Evolutionary conservation across 352 stramenopile species (phyloP).

Genomic region (Plasmopara halstedii): DNA sequence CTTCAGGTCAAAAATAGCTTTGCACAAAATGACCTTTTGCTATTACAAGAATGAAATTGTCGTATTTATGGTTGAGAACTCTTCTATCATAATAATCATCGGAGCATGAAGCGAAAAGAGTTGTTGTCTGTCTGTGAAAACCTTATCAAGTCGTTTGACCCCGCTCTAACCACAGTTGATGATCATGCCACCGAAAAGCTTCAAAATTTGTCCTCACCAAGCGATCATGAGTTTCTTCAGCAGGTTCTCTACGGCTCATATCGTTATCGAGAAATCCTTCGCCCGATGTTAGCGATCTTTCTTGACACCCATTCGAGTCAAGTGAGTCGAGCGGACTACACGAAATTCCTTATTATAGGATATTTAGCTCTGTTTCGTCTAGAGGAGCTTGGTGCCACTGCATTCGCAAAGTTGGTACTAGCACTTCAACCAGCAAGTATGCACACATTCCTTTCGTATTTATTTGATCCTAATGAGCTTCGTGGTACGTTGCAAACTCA

Average conservation of each 20-base stretch:
- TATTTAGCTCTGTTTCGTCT: constrained; percentile 88
- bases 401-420: constrained; percentile 55
- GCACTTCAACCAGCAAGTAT: constrained; percentile 80
- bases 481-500: constrained; percentile 60
- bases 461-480: constrained; percentile 68
- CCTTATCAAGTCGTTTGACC: constrained; percentile 74
- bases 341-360: constrained; percentile 85
- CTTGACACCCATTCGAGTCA: constrained; percentile 70
- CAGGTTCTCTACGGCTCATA: constrained; percentile 88
- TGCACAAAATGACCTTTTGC: no score
- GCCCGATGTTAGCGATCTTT: constrained; percentile 72
- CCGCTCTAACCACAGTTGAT: constrained; percentile 63
- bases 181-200: constrained; percentile 67
- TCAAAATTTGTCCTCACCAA: constrained; percentile 20
- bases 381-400: constrained; percentile 65
- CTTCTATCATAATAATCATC: no score
- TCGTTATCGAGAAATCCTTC: constrained; percentile 82
- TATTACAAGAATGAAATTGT: no score
- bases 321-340: constrained; percentile 83
- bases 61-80: no score
- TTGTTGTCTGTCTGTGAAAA: constrained; percentile 55
- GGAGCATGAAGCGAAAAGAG: constrained; percentile 71
- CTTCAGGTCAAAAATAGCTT: no score
- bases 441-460: constrained; percentile 78
- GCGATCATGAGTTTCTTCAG: constrained; percentile 69